Percentiles rank a stretch among this genome's conserved stretches.
These are phyloP conservation scores for Plantago elongata DNA, from an alignment of 257 asterid species.

Conservation along the genomic window DNA sequence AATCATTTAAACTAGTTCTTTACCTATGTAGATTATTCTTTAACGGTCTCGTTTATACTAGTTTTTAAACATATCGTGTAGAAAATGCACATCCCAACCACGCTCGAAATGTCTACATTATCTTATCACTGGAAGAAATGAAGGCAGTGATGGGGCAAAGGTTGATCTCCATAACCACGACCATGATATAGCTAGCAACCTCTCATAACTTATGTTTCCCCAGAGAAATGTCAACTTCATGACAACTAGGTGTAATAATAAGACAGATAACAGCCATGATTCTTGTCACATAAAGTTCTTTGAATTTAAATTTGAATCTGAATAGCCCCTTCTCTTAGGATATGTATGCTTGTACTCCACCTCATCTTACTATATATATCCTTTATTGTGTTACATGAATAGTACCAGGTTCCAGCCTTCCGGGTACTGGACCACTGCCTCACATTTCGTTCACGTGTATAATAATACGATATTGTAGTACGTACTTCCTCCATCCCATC, in stretches of 20 bases:
- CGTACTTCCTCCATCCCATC: not conserved
- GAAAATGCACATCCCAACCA: not conserved
- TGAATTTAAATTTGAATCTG: constrained; percentile 21
- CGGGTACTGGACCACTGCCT: not conserved
- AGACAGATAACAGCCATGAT: constrained; percentile 9
- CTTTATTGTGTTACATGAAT: too few species aligned
- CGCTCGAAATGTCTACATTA: not conserved
- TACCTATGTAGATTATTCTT: too few species aligned
- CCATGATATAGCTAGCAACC: too few species aligned
- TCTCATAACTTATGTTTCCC: not conserved
- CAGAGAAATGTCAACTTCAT: constrained; percentile 23
- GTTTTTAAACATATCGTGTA: too few species aligned
- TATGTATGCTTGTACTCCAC: constrained; percentile 1
- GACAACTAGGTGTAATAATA: constrained; percentile 21
- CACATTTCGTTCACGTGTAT: too few species aligned
- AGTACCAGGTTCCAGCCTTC: not conserved
- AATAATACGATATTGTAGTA: too few species aligned
- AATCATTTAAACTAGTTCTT: too few species aligned
- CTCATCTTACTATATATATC: too few species aligned
- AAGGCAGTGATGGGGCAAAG: constrained; percentile 15
- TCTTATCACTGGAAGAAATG: not conserved
- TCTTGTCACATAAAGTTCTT: constrained; percentile 12
- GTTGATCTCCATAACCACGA: not conserved
- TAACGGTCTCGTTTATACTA: not conserved
- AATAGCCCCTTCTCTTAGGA: not conserved